Evolutionary conservation across 768 basidiomycete species (phyloP).

Genomic region (Macrolepiota dolichaula): DNA sequence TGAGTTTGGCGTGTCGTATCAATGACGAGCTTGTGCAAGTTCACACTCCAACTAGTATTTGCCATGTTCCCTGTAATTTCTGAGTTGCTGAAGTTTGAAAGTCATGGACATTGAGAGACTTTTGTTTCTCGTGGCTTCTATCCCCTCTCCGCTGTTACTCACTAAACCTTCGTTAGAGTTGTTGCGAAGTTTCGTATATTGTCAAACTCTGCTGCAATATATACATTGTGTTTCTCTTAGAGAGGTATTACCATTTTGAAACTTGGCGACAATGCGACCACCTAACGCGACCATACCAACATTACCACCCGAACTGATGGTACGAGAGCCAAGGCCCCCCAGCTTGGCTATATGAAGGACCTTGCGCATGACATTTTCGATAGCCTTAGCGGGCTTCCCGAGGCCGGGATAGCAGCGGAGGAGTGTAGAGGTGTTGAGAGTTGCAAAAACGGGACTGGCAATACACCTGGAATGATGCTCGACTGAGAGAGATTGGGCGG

Average conservation of each 20-base stretch:
- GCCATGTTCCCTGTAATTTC: slow-evolving; percentile 57
- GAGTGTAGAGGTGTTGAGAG: no score
- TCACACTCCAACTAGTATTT: slow-evolving; percentile 67
- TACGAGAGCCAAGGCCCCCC: slow-evolving; percentile 79
- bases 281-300: slow-evolving; percentile 27
- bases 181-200: background rate
- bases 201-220: background rate
- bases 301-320: slow-evolving; percentile 69
- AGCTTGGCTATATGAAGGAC: slow-evolving; percentile 68
- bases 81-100: background rate
- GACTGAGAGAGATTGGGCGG: no score
- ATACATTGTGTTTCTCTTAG: background rate
- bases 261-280: background rate
- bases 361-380: no score
- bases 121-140: background rate
- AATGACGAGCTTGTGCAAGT: slow-evolving; percentile 37
- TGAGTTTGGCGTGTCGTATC: background rate
- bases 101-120: background rate
- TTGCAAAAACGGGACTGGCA: no score
- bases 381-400: no score
- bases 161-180: background rate
- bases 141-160: background rate
- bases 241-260: background rate
- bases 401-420: no score
- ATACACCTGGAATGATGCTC: no score